A percentile compares a stretch with the other conserved stretches of the same genome.
phyloP scores from a whole-genome alignment of 2,329 filamentous ascomycete genomes.

The Plectosphaerella plurivora region DNA sequence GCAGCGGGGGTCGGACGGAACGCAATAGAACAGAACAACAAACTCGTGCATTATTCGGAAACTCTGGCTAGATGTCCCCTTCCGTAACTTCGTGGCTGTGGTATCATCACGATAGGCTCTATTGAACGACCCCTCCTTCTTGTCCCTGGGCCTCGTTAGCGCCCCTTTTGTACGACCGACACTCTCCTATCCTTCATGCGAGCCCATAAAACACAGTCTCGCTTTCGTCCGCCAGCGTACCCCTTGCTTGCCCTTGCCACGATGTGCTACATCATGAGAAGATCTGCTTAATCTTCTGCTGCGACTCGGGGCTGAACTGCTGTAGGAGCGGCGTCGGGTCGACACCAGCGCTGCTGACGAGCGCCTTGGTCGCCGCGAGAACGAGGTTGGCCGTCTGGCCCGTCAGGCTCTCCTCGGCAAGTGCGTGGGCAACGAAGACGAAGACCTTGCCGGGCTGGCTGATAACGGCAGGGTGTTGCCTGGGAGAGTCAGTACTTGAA shows the following conservation, averaged over 20 bases:
- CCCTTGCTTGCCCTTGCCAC: neutral
- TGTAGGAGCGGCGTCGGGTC: constrained; percentile 73
- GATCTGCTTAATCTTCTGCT: constrained; percentile 73
- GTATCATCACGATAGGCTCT: constrained; percentile 9
- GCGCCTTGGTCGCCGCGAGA: constrained; percentile 69
- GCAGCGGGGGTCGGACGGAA: no score
- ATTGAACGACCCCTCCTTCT: neutral
- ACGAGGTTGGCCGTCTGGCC: constrained; percentile 77
- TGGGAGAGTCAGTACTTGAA: constrained; percentile 29
- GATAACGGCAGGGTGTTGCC: constrained; percentile 80
- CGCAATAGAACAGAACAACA: no score
- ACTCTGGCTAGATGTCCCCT: no score
- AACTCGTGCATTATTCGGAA: no score
- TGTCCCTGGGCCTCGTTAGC: neutral
- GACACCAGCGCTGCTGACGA: constrained; percentile 69
- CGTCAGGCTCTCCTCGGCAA: constrained; percentile 86
- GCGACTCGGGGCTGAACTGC: constrained; percentile 73
- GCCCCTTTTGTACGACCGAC: neutral
- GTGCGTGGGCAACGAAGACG: constrained; percentile 76
- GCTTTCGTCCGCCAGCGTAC: no score
- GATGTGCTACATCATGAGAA: constrained; percentile 54
- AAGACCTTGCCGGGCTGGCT: constrained; percentile 78
- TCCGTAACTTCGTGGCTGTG: constrained; percentile 3
- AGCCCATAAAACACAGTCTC: no score
- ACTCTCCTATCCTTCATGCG: neutral